phyloP scores from a whole-genome alignment of 2,329 filamentous ascomycete species.

The Sporothrix schenckii region DNA sequence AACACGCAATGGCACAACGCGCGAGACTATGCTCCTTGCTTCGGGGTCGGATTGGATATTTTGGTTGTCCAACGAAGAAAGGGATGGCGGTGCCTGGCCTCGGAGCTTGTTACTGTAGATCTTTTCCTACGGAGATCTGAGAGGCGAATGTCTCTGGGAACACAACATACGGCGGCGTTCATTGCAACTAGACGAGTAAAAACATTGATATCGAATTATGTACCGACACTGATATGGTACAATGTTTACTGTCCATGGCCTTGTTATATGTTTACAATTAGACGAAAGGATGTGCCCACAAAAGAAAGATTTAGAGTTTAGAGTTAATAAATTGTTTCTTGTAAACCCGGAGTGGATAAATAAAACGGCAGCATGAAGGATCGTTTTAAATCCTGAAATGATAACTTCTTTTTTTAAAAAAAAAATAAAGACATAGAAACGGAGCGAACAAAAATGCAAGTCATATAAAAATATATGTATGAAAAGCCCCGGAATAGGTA shows the following conservation, averaged over 20 bases:
- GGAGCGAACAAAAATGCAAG: neutral
- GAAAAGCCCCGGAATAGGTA: neutral
- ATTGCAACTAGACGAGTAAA: neutral
- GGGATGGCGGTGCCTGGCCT: neutral
- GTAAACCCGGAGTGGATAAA: neutral
- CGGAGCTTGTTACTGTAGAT: conserved; percentile 3
- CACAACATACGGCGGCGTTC: neutral
- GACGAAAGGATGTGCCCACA: neutral
- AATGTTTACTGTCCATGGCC: neutral
- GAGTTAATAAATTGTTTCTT: too few species aligned
- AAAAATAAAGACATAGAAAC: neutral
- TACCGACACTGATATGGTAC: neutral
- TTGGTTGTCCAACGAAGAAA: neutral
- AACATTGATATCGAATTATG: neutral
- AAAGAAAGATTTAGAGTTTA: neutral
- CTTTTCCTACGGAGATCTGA: neutral
- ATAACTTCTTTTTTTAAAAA: neutral
- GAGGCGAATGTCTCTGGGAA: neutral
- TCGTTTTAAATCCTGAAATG: neutral
- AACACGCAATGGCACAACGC: neutral
- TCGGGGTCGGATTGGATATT: neutral
- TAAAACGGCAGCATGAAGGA: too few species aligned
- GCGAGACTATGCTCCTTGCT: conserved; percentile 12
- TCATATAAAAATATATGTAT: neutral
- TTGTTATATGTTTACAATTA: neutral